Base-by-base conservation (phyloP, 1,284 basidiomycete species). In the Cryptococcus amylolentus region DNA sequence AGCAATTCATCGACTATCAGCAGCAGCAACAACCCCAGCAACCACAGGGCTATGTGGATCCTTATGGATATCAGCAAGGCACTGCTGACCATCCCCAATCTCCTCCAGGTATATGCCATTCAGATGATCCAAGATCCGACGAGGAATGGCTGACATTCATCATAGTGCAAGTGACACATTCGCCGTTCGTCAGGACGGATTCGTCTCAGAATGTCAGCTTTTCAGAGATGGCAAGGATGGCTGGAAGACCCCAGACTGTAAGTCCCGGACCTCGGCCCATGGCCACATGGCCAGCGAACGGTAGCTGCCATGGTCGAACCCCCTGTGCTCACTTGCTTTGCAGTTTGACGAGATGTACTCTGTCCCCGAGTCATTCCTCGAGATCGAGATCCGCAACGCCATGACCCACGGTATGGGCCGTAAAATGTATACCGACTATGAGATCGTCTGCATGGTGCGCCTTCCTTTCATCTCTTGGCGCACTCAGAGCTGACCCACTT, bases 351-450 rank as follows among this genome's bases (percentile, higher is more conserved):
- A 98, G 80, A 97, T 97, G 91, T 98, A 97, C 73, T 91, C 88
- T 64, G 88, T 93, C 9, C 91, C 91, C 37, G 96, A 99, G 78
- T 96, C 92, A 74, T 98, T 97, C 77, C 81, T 98, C 55, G 96
- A 98, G 80, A 97, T 99, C 66, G 96, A 99, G 78, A 92, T 98
- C 8, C 82, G 90, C 66, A 97, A 96, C 73, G 92, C 95, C 2
- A 89, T 95, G 77, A 99, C 96, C 0, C 94, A 98, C 70, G 94
- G 93, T 91, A 67, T 92, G 70, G 92, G 93, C 38, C 82, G 95
- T 67, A 97, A 97, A 83, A 96, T 95, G 92, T 98, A 91, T 77
- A 99, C 95, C 48, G 94, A 98, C 82, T 98, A 98, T 73, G 95
- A 99, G 80, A 88, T 99, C 63, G 88, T 97, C 52, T 97, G 93